Conservation (phyloP, 2,329 filamentous ascomycete genomes). For the Fonsecaea erecta region DNA sequence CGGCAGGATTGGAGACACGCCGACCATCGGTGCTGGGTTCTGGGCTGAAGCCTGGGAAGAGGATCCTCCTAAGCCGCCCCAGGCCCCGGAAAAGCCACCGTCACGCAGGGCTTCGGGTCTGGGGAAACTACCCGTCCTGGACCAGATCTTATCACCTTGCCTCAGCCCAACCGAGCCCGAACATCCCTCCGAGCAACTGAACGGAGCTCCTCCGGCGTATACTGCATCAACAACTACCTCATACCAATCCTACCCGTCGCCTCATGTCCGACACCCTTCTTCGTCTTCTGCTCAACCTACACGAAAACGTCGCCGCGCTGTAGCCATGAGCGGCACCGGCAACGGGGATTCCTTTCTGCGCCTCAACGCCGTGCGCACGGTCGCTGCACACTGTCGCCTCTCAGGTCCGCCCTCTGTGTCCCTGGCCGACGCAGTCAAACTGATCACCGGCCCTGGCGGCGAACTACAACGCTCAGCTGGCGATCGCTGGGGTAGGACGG, state of each 20-base stretch:
- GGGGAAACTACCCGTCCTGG: background rate
- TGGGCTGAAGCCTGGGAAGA: constrained; percentile 82
- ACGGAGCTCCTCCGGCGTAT: constrained; percentile 13
- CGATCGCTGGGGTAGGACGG: constrained; percentile 71
- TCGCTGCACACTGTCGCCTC: constrained; percentile 74
- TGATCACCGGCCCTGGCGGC: constrained; percentile 71
- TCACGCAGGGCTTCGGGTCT: background rate
- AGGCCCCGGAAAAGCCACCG: background rate
- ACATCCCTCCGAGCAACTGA: background rate
- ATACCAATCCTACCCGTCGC: constrained; percentile 4
- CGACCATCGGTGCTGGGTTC: constrained; percentile 80
- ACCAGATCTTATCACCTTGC: constrained; percentile 19
- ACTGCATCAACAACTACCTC: background rate
- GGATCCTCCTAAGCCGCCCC: background rate
- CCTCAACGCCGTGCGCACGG: constrained; percentile 70
- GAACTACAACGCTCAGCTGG: constrained; percentile 76
- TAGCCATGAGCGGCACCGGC: constrained; percentile 71
- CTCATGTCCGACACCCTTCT: background rate
- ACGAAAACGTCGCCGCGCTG: constrained; percentile 20
- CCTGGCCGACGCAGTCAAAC: constrained; percentile 63
- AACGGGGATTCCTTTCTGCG: constrained; percentile 89
- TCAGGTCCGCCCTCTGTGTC: constrained; percentile 48
- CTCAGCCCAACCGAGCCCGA: constrained; percentile 6
- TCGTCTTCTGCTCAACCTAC: background rate
- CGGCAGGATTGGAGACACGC: constrained; percentile 84